Evolutionary conservation across 371 early-diverging fungal species (phyloP), one percentile per base, ranked within the genome.

Genomic region (Rhizopus microsporus): DNA sequence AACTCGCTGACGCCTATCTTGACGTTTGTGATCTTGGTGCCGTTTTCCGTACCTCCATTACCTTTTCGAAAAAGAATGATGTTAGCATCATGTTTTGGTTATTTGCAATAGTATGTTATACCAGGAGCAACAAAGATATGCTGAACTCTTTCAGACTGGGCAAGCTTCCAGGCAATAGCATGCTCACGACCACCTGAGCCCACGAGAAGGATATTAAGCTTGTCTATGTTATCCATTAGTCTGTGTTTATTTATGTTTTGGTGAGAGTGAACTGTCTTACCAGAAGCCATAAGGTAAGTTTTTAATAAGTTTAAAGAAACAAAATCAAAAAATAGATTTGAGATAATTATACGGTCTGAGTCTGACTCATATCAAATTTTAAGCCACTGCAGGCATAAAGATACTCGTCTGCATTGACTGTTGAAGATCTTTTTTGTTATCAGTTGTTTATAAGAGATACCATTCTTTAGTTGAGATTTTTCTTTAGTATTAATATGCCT

Each of bases 161-260:
- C 84, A 12, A 98, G 82, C 46, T 87, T 88, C 94, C 94, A 93
- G 35, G 93, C 95, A 57, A 98, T 85, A 60, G 98, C 96, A 69
- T 98, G 96, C 71, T 98, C 98, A 52, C 98, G 93, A 47, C 97
- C 98, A 55, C 98, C 98, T 60, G 88, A 77, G 57, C 98, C 98
- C 60, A 98, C 82, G 43, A 98, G 74, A 60, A 98, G 83, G 48
- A 98, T 84, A 54, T 80, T 85, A 51, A 90, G 77, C 57, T 76
- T 80, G 51, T 84, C 85, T 83, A 69, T 49, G 39, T 15, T 15
- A n/a, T 34, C 15, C 45, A 37, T 8, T 7, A 34, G 1, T n/a
- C 10, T n/a, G 4, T 10, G 3, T n/a, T 1, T 3, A 4, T 15
- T 31, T 31, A 32, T n/a, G 5, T 10, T 23, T 46, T 46, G 1